Evolutionary conservation across 176 grass and related monocot genomes (phyloP), one percentile per base, ranked within the genome.

Genomic region (bread wheat (Triticum aestivum)): DNA sequence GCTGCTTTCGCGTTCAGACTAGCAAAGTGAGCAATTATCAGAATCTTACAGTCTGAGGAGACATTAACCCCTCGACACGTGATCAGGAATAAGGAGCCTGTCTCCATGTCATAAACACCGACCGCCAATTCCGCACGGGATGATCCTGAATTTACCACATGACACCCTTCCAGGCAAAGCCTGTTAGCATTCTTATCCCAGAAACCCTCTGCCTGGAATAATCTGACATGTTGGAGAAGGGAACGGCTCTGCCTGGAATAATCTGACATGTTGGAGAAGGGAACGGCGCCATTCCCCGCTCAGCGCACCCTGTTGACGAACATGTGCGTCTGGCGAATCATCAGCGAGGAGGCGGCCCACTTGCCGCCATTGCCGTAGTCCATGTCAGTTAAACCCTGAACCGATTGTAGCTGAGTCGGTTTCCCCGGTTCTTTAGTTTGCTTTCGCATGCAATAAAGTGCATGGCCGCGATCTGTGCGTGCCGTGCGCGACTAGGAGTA

Each of bases 141-240:
- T 21, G 80, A 51, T 17, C 71, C 84, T 10, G 66, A 79, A 11
- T 77, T 90, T 49, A 86, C 38, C 11, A 98, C 45, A 4, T 71
- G 75, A 54, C 96, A 98, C n/a, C 91, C 96, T 87, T 89, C 72
- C 37, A 95, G 77, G 23, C 96, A 95, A 30, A 98, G 84, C 47
- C 72, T 84, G 69, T 65, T 90, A 0, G 69, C 78, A 66, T 84
- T 37, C 26, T 8, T 11, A 32, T 98, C 88, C 96, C 96, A 98
- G 79, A 89, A 83, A 38, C 96, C 96, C 79, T 98, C 96, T 6
- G 68, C 78, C 47, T 2, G 30, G 30, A 30, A 98, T 93, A 15
- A 91, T 62, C 0, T 80, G 14, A 91, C 67, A 30, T 30, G 30
- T 30, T 30, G 30, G 30, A 30, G 30, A 24, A 24, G 24, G 24